Base-by-base conservation (phyloP, 169 alveolate species). In the Theileria luwenshuni region DNA sequence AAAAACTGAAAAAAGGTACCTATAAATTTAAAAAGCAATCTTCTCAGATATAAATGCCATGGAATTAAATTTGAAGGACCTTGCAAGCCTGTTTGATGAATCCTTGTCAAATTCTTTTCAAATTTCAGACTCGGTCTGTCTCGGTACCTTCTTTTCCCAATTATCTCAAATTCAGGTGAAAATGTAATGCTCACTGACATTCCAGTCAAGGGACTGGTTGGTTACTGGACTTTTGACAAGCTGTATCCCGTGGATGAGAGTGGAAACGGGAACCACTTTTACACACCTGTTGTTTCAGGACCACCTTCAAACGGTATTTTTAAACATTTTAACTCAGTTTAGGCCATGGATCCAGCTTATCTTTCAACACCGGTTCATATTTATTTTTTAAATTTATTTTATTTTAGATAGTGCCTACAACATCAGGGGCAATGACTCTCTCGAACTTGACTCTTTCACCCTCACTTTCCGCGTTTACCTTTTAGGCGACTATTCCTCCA, bases 321-420 rank as follows among this genome's bases (percentile, higher is more conserved):
- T 5, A 2, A 32, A 42, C 3, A 0, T 5, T n/a, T 17, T 27
- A 10, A 10, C 13, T 15, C 2, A 15, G 17, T 1, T 15, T 62
- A 77, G 86, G 89, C 12, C 89, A 81, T 25, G 89, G 89, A 5
- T 38, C 73, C 58, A 81, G 89, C 35, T 69, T 69, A 6, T 12
- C 43, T 12, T 69, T 79, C 38, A 73, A 30, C 28, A 43, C 35
- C 21, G 86, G 85, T 76, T 58, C 27, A 3, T 6, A 1, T 23
- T 2, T n/a, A 54, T 38, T 13, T 2, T 13, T 13, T 21, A 54
- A 3, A 13, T 23, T 2, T 25, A 54, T 33, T 54, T 25, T 19
- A 12, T 48, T 43, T 43, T 60, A 69, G 85, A 70, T n/a, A 79
- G 75, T 12, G 32, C 74, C 67, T 79, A 63, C 59, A 63, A 69